A percentile compares a stretch with the other conserved stretches of the same genome.
phyloP scores from a whole-genome alignment of 495 filamentous ascomycete species.

The Xylaria curta region DNA sequence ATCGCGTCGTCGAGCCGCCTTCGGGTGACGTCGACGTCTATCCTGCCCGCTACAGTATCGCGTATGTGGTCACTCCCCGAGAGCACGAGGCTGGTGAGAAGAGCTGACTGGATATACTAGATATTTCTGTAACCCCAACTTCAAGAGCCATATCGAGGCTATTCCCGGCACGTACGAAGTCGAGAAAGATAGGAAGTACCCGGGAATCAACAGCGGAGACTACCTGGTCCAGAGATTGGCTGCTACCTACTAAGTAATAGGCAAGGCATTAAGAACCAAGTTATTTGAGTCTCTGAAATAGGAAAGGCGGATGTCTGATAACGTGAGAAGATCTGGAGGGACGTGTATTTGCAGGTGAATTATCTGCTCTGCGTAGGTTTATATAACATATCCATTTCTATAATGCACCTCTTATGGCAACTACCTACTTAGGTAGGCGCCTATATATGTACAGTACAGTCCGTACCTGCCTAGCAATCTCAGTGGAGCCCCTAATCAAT shows the following conservation, averaged over 20 bases:
- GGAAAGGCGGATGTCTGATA: background rate
- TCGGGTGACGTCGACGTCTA: constrained; percentile 52
- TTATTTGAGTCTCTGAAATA: background rate
- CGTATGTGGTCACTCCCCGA: constrained; percentile 49
- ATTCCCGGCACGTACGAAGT: constrained; percentile 83
- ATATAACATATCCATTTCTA: background rate
- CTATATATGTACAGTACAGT: too few relatives aligned
- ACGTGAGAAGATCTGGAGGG: background rate
- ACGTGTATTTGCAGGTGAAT: background rate
- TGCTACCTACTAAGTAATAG: constrained; percentile 68
- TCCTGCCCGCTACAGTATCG: constrained; percentile 72
- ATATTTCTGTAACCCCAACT: constrained; percentile 95
- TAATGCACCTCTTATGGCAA: background rate
- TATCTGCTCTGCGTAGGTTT: background rate
- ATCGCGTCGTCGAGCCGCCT: constrained; percentile 88
- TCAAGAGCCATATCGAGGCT: constrained; percentile 76
- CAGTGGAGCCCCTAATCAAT: constrained; percentile 3
- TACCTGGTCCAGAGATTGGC: constrained; percentile 82
- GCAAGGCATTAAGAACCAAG: background rate
- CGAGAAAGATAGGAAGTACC: constrained; percentile 76
- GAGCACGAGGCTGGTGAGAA: background rate
- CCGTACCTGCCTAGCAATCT: background rate
- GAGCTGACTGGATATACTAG: constrained; percentile 48
- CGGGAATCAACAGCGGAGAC: constrained; percentile 76
- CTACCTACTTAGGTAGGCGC: too few relatives aligned